Conservation (phyloP, 2,329 filamentous ascomycete species). For the Ustilaginoidea virens region DNA sequence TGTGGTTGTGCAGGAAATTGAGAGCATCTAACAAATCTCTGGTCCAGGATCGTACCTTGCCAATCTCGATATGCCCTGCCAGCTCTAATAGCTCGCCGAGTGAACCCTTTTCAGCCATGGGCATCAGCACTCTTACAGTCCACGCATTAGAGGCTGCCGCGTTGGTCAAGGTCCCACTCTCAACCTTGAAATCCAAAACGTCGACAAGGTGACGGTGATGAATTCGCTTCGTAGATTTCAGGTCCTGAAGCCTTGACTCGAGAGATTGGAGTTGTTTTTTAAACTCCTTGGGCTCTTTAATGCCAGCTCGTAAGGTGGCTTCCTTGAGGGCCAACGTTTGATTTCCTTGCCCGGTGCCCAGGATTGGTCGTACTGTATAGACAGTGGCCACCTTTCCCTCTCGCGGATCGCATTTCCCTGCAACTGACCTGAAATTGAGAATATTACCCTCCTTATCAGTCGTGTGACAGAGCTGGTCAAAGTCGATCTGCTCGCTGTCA, state of each 20-base stretch:
- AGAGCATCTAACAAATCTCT: constrained; percentile 80
- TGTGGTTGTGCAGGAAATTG: constrained; percentile 72
- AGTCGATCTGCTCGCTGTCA: constrained; percentile 30
- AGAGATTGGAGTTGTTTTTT: constrained; percentile 64
- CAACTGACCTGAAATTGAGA: constrained; percentile 54
- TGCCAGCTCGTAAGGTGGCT: constrained; percentile 40
- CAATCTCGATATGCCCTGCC: constrained; percentile 56
- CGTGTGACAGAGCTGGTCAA: constrained; percentile 51
- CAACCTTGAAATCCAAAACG: constrained; percentile 71
- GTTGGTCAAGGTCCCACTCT: constrained; percentile 31
- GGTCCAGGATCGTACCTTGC: constrained; percentile 77
- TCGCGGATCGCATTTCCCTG: constrained; percentile 50
- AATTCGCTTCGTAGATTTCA: constrained; percentile 59
- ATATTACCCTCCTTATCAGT: constrained; percentile 48
- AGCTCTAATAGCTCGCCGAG: constrained; percentile 70
- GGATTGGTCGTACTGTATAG: constrained; percentile 57
- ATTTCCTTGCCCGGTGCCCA: constrained; percentile 35
- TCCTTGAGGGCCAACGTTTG: constrained; percentile 63
- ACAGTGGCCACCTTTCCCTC: constrained; percentile 51
- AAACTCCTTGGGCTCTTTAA: constrained; percentile 45
- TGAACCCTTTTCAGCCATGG: constrained; percentile 69
- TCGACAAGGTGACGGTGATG: constrained; percentile 64
- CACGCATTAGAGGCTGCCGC: constrained; percentile 30
- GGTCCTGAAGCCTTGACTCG: constrained; percentile 58
- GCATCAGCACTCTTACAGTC: constrained; percentile 61